phyloP scores from a whole-genome alignment of 305 asterid species.

The Ajuga reptans region DNA sequence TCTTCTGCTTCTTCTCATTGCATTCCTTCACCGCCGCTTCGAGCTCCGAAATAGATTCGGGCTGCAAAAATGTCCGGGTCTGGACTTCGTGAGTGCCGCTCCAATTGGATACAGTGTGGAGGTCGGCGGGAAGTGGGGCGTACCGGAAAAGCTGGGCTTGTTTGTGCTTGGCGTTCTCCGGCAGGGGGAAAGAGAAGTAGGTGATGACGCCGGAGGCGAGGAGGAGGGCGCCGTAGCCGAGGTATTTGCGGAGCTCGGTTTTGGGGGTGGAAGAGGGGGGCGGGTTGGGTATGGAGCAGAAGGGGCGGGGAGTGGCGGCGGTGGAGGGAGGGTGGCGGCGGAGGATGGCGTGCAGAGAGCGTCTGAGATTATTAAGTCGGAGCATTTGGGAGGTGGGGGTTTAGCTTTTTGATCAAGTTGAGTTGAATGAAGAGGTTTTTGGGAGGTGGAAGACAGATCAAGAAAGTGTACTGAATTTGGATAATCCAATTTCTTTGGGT shows the following conservation, averaged over 20 bases:
- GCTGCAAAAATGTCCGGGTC: slow-evolving; percentile 71
- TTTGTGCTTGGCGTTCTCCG: slow-evolving; percentile 72
- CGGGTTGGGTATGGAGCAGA: slow-evolving; percentile 30
- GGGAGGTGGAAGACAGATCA: neutral
- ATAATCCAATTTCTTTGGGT: neutral
- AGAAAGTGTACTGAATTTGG: neutral
- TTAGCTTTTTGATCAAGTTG: slow-evolving; percentile 2
- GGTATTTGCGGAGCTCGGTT: slow-evolving; percentile 70
- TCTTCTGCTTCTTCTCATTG: slow-evolving; percentile 58
- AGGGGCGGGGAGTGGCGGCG: slow-evolving; percentile 25
- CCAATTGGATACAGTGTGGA: slow-evolving; percentile 88
- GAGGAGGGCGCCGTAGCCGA: slow-evolving; percentile 71
- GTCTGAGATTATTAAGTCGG: slow-evolving; percentile 39
- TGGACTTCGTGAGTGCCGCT: slow-evolving; percentile 96
- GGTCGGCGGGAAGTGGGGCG: slow-evolving; percentile 84
- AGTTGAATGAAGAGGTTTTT: neutral
- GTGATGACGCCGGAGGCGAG: slow-evolving; percentile 78
- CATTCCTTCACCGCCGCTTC: slow-evolving; percentile 51
- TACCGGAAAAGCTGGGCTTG: slow-evolving; percentile 83
- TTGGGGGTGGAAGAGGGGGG: slow-evolving; percentile 48
- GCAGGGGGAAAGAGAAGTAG: slow-evolving; percentile 81
- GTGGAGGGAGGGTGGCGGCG: slow-evolving; percentile 27
- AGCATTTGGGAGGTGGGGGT: slow-evolving; percentile 34
- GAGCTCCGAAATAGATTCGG: slow-evolving; percentile 53
- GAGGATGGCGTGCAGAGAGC: slow-evolving; percentile 43